Percentiles rank a stretch among this genome's conserved stretches.
These are phyloP conservation scores for Trichoderma sp. DNA, from an alignment of 2,329 filamentous ascomycete species.

Conservation along the genomic window DNA sequence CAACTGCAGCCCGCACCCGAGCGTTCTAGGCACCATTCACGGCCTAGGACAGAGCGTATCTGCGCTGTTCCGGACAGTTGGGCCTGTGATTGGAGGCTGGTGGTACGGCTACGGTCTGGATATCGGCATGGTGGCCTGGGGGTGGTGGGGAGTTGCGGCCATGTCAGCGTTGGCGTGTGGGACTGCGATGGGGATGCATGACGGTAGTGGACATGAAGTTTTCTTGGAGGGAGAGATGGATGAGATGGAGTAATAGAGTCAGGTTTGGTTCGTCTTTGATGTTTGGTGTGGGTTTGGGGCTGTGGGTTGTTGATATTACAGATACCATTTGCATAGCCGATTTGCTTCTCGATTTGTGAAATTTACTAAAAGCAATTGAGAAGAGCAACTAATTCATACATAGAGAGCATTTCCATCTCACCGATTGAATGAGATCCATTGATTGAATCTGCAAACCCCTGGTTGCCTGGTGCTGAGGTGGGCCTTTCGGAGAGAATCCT, in stretches of 20 bases:
- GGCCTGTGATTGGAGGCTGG: slow-evolving; percentile 50
- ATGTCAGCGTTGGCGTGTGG: slow-evolving; percentile 59
- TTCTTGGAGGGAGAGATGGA: slow-evolving; percentile 48
- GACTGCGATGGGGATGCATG: slow-evolving; percentile 60
- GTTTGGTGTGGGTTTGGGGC: background rate
- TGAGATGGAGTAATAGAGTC: slow-evolving; percentile 9
- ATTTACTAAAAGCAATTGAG: background rate
- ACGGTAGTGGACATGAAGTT: slow-evolving; percentile 65
- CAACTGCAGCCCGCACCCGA: slow-evolving; percentile 61
- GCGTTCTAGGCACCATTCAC: slow-evolving; percentile 59
- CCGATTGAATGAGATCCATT: background rate
- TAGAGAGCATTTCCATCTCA: background rate
- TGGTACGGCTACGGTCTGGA: slow-evolving; percentile 50
- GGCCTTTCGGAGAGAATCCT: background rate
- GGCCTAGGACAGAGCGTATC: slow-evolving; percentile 55
- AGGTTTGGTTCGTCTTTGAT: background rate
- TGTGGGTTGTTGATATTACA: background rate
- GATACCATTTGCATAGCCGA: background rate
- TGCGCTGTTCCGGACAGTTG: slow-evolving; percentile 43
- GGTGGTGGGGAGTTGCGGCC: slow-evolving; percentile 50
- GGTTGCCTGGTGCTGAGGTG: background rate
- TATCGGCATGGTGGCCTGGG: slow-evolving; percentile 46
- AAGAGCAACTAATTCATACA: background rate
- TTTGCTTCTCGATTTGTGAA: background rate
- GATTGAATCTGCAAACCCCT: background rate